Conservation (phyloP, 163 green algal genomes). For the Prototheca cutis region DNA sequence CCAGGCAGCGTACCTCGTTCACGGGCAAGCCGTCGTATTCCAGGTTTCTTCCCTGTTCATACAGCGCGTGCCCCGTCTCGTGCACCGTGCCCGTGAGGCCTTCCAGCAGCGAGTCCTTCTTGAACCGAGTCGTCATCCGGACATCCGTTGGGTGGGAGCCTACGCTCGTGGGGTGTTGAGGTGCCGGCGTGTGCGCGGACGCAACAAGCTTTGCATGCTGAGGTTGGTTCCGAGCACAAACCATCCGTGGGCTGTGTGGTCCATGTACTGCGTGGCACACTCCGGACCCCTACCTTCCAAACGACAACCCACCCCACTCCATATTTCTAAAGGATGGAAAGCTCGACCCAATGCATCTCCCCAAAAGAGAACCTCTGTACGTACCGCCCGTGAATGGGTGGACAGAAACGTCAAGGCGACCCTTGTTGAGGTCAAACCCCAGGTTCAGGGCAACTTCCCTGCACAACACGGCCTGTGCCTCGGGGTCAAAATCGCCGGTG, state of each 20-base stretch:
- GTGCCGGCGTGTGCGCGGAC: no score
- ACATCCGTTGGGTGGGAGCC: constrained; percentile 67
- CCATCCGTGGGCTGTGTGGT: no score
- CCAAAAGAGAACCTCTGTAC: background rate
- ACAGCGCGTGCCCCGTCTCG: constrained; percentile 76
- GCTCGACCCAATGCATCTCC: background rate
- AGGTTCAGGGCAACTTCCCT: constrained; percentile 44
- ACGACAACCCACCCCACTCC: no score
- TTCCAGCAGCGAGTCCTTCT: constrained; percentile 61
- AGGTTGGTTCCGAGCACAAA: no score
- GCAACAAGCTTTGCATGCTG: no score
- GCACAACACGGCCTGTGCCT: constrained; percentile 33
- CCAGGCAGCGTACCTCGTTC: constrained; percentile 19
- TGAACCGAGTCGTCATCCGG: constrained; percentile 87
- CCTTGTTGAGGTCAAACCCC: constrained; percentile 61
- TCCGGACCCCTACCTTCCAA: no score
- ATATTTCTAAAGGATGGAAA: no score
- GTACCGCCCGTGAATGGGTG: constrained; percentile 78
- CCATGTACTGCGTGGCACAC: no score
- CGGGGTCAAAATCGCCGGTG: constrained; percentile 39
- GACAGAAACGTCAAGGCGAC: constrained; percentile 71
- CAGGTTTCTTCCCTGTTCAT: constrained; percentile 71
- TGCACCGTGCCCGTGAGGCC: constrained; percentile 71
- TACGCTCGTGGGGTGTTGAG: constrained; percentile 3
- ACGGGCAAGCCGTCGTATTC: constrained; percentile 44